These are phyloP conservation scores for Onygenales sp. DNA, from an alignment of 2,329 filamentous ascomycete genomes.

Conservation along the genomic window DNA sequence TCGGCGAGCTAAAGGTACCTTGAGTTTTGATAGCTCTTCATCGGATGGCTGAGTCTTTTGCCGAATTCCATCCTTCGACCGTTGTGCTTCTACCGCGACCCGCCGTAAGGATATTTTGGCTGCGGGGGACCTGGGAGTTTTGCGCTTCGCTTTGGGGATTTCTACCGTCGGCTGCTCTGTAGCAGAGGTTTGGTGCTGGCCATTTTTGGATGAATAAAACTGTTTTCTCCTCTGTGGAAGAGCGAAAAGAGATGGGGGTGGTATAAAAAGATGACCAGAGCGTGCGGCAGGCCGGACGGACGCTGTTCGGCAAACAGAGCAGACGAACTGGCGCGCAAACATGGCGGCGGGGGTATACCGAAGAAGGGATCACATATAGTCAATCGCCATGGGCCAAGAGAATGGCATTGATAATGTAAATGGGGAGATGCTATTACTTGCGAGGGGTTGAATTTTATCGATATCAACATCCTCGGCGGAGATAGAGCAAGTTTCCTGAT, in stretches of 20 bases:
- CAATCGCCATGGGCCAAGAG: not conserved
- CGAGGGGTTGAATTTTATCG: not conserved
- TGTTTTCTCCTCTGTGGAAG: not conserved
- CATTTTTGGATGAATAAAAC: slow-evolving; percentile 60
- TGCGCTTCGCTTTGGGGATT: slow-evolving; percentile 35
- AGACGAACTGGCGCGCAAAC: slow-evolving; percentile 24
- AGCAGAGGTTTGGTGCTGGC: slow-evolving; percentile 32
- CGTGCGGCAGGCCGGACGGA: not conserved
- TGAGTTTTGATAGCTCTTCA: slow-evolving; percentile 27
- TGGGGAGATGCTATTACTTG: not conserved
- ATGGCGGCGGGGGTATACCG: slow-evolving; percentile 12
- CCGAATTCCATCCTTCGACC: slow-evolving; percentile 44
- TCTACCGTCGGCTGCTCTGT: slow-evolving; percentile 10
- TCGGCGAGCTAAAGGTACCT: slow-evolving; percentile 16
- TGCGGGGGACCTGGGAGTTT: slow-evolving; percentile 40
- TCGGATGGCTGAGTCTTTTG: slow-evolving; percentile 32
- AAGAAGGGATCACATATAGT: not conserved
- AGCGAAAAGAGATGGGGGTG: not conserved
- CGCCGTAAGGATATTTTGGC: slow-evolving; percentile 69
- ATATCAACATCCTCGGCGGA: not conserved
- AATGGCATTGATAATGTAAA: too few relatives aligned
- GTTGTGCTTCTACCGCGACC: slow-evolving; percentile 78
- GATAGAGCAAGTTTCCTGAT: not conserved
- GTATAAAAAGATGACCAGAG: not conserved
- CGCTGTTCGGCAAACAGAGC: slow-evolving; percentile 21